Percentiles rank a stretch among this genome's conserved stretches.
Conservation (phyloP, 192 early-diverging fungal species). For the Endogone sp. region DNA sequence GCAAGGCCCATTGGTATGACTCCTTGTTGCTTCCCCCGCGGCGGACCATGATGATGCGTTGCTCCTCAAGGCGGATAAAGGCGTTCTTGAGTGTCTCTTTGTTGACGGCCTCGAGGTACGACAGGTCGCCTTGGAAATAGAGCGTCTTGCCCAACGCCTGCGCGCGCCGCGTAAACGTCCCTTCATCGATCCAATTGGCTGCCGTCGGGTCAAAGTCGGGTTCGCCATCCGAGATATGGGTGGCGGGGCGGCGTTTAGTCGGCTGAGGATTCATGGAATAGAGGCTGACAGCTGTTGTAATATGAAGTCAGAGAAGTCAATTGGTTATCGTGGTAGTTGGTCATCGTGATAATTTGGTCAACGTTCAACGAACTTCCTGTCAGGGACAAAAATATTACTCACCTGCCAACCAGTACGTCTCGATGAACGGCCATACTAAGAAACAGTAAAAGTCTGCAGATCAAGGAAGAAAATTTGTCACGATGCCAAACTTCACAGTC, state of each 20-base stretch:
- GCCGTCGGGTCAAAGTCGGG: constrained; percentile 19
- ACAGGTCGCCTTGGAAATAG: constrained; percentile 75
- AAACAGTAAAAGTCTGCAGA: constrained; percentile 74
- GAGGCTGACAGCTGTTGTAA: constrained; percentile 22
- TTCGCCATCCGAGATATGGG: neutral
- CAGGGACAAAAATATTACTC: constrained; percentile 44
- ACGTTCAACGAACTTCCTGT: too few relatives aligned
- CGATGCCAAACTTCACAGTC: neutral
- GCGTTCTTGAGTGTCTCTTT: constrained; percentile 83
- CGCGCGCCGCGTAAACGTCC: constrained; percentile 60
- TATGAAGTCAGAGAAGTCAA: constrained; percentile 5
- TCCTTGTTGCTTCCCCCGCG: constrained; percentile 35
- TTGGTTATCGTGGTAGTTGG: constrained; percentile 1
- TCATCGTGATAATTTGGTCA: too few relatives aligned
- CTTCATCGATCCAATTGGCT: constrained; percentile 57
- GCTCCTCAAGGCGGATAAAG: constrained; percentile 62
- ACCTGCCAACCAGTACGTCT: constrained; percentile 82
- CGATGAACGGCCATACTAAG: constrained; percentile 84
- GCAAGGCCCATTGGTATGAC: constrained; percentile 37
- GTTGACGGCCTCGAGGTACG: constrained; percentile 81
- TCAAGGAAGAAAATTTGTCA: neutral
- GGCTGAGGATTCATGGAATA: constrained; percentile 34
- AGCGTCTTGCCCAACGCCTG: constrained; percentile 80
- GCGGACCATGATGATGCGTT: constrained; percentile 59
- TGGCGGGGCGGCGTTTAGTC: neutral